Conservation (phyloP, 352 stramenopile genomes). For the Globisporangium solare region DNA sequence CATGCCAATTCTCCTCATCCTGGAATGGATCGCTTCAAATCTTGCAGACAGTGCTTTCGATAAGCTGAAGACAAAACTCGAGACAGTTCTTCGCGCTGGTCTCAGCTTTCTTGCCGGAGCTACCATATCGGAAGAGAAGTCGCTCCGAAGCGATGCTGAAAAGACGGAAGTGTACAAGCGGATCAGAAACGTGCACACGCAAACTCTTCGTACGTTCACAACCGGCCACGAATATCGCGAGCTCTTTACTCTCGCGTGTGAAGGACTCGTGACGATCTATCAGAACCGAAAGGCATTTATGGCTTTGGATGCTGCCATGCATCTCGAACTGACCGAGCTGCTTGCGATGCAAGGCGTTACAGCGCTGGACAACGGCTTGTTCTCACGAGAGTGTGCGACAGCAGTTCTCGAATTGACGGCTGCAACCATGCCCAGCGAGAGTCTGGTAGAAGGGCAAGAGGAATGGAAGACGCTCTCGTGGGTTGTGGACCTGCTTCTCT, state of each 20-base stretch:
- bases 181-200: constrained; percentile 26
- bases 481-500: constrained; percentile 42
- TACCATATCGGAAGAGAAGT: constrained; percentile 27
- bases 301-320: constrained; percentile 24
- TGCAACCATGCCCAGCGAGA: constrained; percentile 6
- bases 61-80: constrained; percentile 30
- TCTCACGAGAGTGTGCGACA: constrained; percentile 57
- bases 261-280: constrained; percentile 37
- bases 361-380: constrained; percentile 32
- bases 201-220: constrained; percentile 32
- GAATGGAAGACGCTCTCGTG: constrained; percentile 23
- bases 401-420: constrained; percentile 38
- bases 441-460: constrained; percentile 6
- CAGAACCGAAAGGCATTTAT: constrained; percentile 22
- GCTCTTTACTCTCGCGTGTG: constrained; percentile 40
- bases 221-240: constrained; percentile 31
- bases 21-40: constrained; percentile 40
- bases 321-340: constrained; percentile 15
- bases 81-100: constrained; percentile 27
- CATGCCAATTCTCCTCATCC: constrained; percentile 4
- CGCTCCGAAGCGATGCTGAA: constrained; percentile 11
- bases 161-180: constrained; percentile 18
- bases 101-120: constrained; percentile 52
- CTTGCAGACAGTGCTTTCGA: constrained; percentile 21
- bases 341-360: constrained; percentile 16